Conservation (phyloP, 2,329 filamentous ascomycete genomes). For the Fusarium sterilihyphosum region DNA sequence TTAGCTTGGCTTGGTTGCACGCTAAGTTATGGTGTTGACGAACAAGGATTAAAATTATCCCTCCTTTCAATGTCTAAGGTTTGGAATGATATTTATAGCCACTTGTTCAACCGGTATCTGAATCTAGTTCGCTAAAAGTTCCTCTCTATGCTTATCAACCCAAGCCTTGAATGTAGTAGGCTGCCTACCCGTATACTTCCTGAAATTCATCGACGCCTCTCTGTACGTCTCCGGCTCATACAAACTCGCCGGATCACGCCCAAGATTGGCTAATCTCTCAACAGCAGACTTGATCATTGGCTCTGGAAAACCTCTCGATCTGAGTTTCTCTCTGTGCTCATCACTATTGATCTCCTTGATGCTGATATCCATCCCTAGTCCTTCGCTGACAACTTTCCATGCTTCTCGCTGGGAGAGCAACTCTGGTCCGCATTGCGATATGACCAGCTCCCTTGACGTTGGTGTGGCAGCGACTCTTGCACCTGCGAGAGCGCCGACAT, state of each 20-base stretch:
- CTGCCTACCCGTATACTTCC: slow-evolving; percentile 8
- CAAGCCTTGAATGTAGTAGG: slow-evolving; percentile 6
- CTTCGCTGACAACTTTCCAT: not conserved
- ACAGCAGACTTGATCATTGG: not conserved
- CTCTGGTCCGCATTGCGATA: slow-evolving; percentile 11
- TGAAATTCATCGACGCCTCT: slow-evolving; percentile 1
- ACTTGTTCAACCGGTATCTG: not conserved
- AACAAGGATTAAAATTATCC: not conserved
- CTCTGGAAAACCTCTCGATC: not conserved
- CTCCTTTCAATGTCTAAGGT: not conserved
- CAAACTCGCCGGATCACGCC: not conserved
- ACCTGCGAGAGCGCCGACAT: slow-evolving; percentile 7
- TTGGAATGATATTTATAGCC: not conserved
- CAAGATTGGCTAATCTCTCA: not conserved
- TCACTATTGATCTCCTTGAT: slow-evolving; percentile 2
- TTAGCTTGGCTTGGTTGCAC: not conserved
- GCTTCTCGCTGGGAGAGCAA: not conserved
- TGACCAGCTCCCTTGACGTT: not conserved
- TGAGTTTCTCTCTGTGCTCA: not conserved
- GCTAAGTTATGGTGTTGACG: not conserved
- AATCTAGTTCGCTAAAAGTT: not conserved
- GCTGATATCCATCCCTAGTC: not conserved
- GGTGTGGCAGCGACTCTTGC: not conserved
- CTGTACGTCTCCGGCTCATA: not conserved
- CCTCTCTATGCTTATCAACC: slow-evolving; percentile 4